A percentile compares a stretch with the other conserved stretches of the same genome.
phyloP scores from a whole-genome alignment of 1,284 basidiomycete species.

The Xanthoconium separans region DNA sequence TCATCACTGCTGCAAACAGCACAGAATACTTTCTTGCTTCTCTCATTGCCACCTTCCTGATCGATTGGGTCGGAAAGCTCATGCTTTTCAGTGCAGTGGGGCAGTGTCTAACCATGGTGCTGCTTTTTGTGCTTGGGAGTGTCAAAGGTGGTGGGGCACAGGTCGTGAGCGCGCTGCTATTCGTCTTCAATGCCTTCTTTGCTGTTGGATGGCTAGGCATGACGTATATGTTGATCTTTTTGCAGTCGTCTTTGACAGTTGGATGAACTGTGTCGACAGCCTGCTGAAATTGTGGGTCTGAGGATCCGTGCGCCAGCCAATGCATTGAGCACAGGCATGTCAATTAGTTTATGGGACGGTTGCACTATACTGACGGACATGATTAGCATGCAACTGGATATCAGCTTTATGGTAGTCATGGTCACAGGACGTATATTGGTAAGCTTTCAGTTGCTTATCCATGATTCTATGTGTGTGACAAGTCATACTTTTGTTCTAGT shows the following conservation, averaged over 20 bases:
- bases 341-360: neutral
- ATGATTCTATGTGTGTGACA: neutral
- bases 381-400: slow-evolving; percentile 53
- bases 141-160: slow-evolving; percentile 37
- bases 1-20: slow-evolving; percentile 68
- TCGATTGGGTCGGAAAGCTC: slow-evolving; percentile 37
- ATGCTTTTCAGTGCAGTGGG: slow-evolving; percentile 38
- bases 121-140: slow-evolving; percentile 33
- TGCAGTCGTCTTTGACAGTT: neutral
- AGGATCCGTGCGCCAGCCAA: slow-evolving; percentile 67
- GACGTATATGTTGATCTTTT: slow-evolving; percentile 46
- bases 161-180: slow-evolving; percentile 47
- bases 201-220: slow-evolving; percentile 45
- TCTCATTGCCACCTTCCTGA: slow-evolving; percentile 31
- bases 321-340: slow-evolving; percentile 52
- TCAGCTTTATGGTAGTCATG: slow-evolving; percentile 68
- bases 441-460: slow-evolving; percentile 3
- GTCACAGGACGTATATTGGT: slow-evolving; percentile 70
- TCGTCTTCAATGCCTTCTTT: slow-evolving; percentile 35
- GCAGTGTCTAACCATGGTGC: slow-evolving; percentile 36
- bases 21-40: slow-evolving; percentile 48
- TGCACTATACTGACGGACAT: neutral
- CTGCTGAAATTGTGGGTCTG: slow-evolving; percentile 65
- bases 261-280: slow-evolving; percentile 32
- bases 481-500: slow-evolving; percentile 42